Evolutionary conservation across 768 basidiomycete species (phyloP), one percentile per base, ranked within the genome.

Genomic region (Russula abietina): DNA sequence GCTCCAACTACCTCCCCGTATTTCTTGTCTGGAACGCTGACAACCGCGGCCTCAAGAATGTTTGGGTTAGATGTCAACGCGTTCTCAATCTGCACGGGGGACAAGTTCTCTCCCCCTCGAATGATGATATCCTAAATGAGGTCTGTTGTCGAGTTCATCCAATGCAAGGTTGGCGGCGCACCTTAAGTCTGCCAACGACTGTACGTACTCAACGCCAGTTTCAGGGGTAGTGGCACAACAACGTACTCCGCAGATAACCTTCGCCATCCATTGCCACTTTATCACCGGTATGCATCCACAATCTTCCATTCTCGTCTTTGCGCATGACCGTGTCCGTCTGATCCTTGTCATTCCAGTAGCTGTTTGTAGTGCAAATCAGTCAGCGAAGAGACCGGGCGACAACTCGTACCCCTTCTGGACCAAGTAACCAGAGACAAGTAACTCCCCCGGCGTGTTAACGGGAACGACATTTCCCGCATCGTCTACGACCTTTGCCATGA

Each of bases 241-340:
- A 75, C 85, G 63, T 68, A 90, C 91, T 84, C 67, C 75, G 73
- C 22, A 93, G 71, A 73, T 92, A 93, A 1, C 91, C 91, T 57
- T 93, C 86, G 57, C 86, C 82, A 67, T 93, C 91, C 75, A 93
- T 80, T 38, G 88, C 84, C 0, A 82, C 90, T 68, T 91, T 83
- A 69, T 93, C 91, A 1, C 91, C 91, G 0, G 88, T 91, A 72
- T 87, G 81, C 85, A 93, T 91, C 91, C 91, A 93, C 39, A 87
- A 67, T 4, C 74, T 80, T 22, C 83, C 85, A 16, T 77, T 70
- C 56, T 81, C 78, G 53, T 80, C 79, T 6, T 71, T 73, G 59
- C 78, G 79, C 83, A 86, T 87, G 3, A 79, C 85, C 16, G 72
- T 68, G 19, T 71, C 71, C 0, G 90, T 91, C 68, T 90, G 89